phyloP scores from a whole-genome alignment of 176 grass and related monocot species.

The Oryza punctata region DNA sequence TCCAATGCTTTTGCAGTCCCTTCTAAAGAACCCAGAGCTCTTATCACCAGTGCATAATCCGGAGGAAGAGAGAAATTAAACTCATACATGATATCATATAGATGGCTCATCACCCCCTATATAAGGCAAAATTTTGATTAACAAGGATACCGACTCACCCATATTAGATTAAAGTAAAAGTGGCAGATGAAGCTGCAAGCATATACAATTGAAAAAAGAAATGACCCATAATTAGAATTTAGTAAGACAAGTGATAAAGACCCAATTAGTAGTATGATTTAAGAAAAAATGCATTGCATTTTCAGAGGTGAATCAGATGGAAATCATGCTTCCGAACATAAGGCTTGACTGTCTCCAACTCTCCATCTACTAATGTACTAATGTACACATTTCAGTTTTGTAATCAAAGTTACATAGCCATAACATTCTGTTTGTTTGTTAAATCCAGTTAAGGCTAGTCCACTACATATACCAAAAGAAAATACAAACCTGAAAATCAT shows the following conservation, averaged over 20 bases:
- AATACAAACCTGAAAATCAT: conserved; percentile 87
- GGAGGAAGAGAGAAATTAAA: conserved; percentile 95
- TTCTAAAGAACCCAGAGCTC: conserved; percentile 94
- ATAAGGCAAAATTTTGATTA: conserved; percentile 23
- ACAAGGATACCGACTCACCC: no score
- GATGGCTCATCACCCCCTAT: conserved; percentile 83
- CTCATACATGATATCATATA: conserved; percentile 96
- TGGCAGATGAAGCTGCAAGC: conserved; percentile 5
- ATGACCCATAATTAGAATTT: background rate
- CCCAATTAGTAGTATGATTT: background rate
- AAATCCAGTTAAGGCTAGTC: background rate
- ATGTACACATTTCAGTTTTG: background rate
- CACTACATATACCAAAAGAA: conserved; percentile 10
- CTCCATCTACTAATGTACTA: background rate
- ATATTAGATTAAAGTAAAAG: background rate
- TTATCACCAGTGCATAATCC: conserved; percentile 95
- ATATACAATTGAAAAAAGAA: background rate
- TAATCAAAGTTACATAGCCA: conserved; percentile 1
- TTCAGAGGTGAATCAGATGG: background rate
- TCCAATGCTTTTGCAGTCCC: conserved; percentile 95
- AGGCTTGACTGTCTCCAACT: background rate
- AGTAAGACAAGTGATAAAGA: background rate
- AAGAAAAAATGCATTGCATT: background rate
- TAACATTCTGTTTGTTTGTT: background rate
- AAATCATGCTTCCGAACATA: conserved; percentile 8